Evolutionary conservation across 768 basidiomycete species (phyloP), one percentile per base, ranked within the genome.

Genomic region (Boletus rubropictus): DNA sequence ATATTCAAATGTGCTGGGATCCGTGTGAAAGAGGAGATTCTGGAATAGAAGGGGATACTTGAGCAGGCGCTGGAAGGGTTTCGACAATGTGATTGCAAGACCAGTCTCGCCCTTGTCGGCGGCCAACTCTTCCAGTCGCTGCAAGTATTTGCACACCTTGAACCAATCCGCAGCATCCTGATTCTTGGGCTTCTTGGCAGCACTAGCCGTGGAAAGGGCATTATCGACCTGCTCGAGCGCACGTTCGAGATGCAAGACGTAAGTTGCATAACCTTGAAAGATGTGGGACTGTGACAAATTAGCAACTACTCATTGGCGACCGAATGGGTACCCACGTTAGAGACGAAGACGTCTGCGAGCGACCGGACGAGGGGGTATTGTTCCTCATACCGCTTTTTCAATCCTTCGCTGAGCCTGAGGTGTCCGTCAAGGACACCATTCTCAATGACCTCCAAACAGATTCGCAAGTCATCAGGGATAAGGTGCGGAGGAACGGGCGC

Each of bases 21-120:
- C 96, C 15, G 95, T 96, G 69, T 93, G 90, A 70, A 87, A 97
- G 45, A 98, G 80, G 14, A 97, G 77, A 65, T 96, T 97, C 69
- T 99, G 96, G 71, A 98, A 97, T 39, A 99, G 79, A 28, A 99
- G 77, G 4, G 96, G 96, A 66, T 98, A 96, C 66, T 98, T 98
- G 62, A 96, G 80, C 28, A 99, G 74, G 34, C 95, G 81, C 62
- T 98, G 95, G 72, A 99, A 96, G 3, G 96, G 95, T 64, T 98
- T 98, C 17, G 91, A 94, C 9, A 98, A 74, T 0, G 90, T 90
- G 63, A 99, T 99, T 29, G 91, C 87, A 46, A 99, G 75, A 3
- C 93, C 92, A 1, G 90, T 93, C 71, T 97, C 95, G 48, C 92
- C 94, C 60, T 86, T 86, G 46, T 89, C 88, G 38, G 75, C 74